These are phyloP conservation scores for Iris macrosiphon DNA, from an alignment of 106 monocot genomes.

Conservation along the genomic window DNA sequence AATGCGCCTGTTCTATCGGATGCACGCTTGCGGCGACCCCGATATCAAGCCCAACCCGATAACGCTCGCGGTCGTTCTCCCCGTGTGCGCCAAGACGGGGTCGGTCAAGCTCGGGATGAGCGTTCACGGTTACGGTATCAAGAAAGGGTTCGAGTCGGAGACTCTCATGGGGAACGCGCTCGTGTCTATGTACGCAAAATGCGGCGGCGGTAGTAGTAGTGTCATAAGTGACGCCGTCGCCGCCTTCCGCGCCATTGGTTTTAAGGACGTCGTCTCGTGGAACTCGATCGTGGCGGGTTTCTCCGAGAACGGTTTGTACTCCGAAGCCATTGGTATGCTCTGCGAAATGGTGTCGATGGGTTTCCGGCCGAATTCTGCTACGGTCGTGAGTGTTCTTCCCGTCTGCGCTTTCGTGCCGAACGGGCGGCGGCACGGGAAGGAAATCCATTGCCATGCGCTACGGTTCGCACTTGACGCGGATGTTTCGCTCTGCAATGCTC, in stretches of 20 bases:
- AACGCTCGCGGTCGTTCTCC: slow-evolving; percentile 45
- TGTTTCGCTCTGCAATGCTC: slow-evolving; percentile 47
- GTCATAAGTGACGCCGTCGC: slow-evolving; percentile 20
- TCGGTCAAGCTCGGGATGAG: slow-evolving; percentile 17
- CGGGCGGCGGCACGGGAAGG: slow-evolving; percentile 47
- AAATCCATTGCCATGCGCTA: slow-evolving; percentile 44
- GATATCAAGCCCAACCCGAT: slow-evolving; percentile 27
- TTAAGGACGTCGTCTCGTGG: slow-evolving; percentile 64
- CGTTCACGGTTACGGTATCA: slow-evolving; percentile 41
- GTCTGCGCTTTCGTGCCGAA: slow-evolving; percentile 33
- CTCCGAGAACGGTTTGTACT: slow-evolving; percentile 29
- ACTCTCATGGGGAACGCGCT: slow-evolving; percentile 64
- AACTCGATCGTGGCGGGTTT: slow-evolving; percentile 68
- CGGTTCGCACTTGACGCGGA: slow-evolving; percentile 25
- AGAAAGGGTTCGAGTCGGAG: slow-evolving; percentile 38
- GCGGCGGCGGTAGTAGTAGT: too few species aligned
- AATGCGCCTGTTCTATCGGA: slow-evolving; percentile 20
- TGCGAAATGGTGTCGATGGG: slow-evolving; percentile 25
- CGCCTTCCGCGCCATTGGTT: slow-evolving; percentile 25
- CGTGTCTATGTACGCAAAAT: slow-evolving; percentile 63
- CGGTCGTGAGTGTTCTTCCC: slow-evolving; percentile 51
- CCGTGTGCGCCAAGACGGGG: slow-evolving; percentile 33
- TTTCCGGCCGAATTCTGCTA: slow-evolving; percentile 41
- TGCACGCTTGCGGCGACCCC: slow-evolving; percentile 21
- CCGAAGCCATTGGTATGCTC: slow-evolving; percentile 38